Percentiles rank a stretch among this genome's conserved stretches.
These are phyloP conservation scores for Huntiella savannae DNA, from an alignment of 2,329 filamentous ascomycete genomes.

Conservation along the genomic window DNA sequence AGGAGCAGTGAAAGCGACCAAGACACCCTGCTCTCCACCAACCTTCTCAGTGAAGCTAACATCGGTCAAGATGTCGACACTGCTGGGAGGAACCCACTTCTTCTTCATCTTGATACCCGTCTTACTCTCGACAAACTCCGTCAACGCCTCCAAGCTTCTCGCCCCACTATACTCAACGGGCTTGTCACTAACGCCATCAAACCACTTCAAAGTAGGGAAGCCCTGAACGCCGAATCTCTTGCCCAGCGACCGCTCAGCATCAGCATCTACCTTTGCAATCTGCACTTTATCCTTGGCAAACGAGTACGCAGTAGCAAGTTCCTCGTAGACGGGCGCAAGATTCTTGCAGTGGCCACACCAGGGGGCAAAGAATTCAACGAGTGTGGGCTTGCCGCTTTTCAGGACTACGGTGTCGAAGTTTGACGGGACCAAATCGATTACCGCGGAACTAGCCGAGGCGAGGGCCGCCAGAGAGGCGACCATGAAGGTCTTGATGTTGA, in stretches of 20 bases:
- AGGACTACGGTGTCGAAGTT: slow-evolving; percentile 89
- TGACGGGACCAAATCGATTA: slow-evolving; percentile 69
- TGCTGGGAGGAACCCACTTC: slow-evolving; percentile 53
- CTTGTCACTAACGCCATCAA: slow-evolving; percentile 80
- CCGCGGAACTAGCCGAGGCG: slow-evolving; percentile 55
- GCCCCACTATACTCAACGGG: slow-evolving; percentile 74
- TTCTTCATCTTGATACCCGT: slow-evolving; percentile 65
- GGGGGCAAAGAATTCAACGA: slow-evolving; percentile 95
- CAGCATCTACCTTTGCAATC: slow-evolving; percentile 92
- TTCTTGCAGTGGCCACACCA: slow-evolving; percentile 99
- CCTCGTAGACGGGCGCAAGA: slow-evolving; percentile 85
- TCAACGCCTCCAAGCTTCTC: slow-evolving; percentile 71
- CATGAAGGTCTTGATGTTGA: slow-evolving; percentile 40
- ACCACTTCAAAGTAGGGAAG: slow-evolving; percentile 95
- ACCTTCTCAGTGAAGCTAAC: slow-evolving; percentile 56
- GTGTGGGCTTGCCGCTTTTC: slow-evolving; percentile 80
- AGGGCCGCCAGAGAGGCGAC: slow-evolving; percentile 34
- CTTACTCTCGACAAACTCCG: slow-evolving; percentile 68
- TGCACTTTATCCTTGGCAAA: slow-evolving; percentile 53
- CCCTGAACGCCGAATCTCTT: slow-evolving; percentile 78
- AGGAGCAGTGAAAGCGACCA: slow-evolving; percentile 93
- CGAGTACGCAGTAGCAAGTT: slow-evolving; percentile 59
- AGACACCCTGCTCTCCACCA: slow-evolving; percentile 70
- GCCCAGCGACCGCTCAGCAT: slow-evolving; percentile 67
- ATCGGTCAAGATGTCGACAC: slow-evolving; percentile 66